Conservation (phyloP, 768 basidiomycete species). For the Solioccasus polychromus region DNA sequence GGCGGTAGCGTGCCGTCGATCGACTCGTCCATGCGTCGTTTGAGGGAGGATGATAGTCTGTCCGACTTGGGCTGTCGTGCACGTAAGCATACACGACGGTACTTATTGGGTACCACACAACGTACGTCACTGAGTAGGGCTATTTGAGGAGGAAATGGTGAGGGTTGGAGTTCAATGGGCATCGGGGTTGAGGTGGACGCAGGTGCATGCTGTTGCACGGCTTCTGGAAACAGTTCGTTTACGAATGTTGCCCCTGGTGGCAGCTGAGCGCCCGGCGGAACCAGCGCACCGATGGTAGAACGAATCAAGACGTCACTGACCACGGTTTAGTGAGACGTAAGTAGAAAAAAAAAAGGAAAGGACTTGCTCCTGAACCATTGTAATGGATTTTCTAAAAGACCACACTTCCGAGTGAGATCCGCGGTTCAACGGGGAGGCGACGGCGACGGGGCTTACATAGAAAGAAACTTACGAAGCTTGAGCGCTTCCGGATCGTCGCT, state of each 20-base stretch:
- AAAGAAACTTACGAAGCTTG: conserved; percentile 24
- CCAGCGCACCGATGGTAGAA: conserved; percentile 6
- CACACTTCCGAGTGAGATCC: conserved; percentile 7
- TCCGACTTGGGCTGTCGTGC: conserved; percentile 15
- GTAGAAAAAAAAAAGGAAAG: neutral
- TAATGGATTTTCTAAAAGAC: conserved; percentile 18
- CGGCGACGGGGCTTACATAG: conserved; percentile 21
- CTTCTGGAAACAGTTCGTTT: neutral
- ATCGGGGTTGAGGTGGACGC: neutral
- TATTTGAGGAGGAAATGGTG: neutral
- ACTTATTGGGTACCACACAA: neutral
- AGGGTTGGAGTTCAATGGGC: neutral
- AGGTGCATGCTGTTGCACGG: neutral
- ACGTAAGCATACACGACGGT: neutral
- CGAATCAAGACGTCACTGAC: conserved; percentile 14
- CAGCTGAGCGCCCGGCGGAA: conserved; percentile 4
- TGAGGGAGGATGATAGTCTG: conserved; percentile 3
- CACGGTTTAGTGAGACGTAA: neutral
- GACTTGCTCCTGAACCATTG: conserved; percentile 23
- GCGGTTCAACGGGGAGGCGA: neutral
- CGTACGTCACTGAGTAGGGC: conserved; percentile 13
- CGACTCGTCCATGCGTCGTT: conserved; percentile 11
- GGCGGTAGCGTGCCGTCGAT: neutral
- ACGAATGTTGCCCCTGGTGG: neutral
- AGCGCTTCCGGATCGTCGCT: conserved; percentile 21